Conservation (phyloP, 305 asterid genomes). For the Ilex paraguariensis region DNA sequence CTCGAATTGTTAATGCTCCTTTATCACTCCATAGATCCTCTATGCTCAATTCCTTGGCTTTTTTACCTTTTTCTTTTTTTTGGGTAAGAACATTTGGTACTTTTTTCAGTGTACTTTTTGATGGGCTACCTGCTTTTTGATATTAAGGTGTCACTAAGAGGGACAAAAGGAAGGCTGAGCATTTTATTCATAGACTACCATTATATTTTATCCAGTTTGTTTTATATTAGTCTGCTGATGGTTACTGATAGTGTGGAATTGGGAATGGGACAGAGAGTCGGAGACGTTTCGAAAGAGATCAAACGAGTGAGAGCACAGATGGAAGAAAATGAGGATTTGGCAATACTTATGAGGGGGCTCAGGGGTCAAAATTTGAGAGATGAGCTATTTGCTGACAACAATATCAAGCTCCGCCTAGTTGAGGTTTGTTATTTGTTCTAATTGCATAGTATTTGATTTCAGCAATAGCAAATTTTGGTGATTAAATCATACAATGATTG, state of each 20-base stretch:
- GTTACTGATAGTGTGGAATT: conserved; percentile 11
- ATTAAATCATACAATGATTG: too few relatives aligned
- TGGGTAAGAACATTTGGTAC: too few relatives aligned
- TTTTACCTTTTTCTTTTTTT: too few relatives aligned
- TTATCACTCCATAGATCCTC: too few relatives aligned
- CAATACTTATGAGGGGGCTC: conserved; percentile 91
- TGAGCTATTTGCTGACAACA: conserved; percentile 70
- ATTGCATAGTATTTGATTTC: neutral
- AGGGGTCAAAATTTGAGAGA: conserved; percentile 93
- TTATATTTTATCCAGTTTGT: neutral
- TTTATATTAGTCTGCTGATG: neutral
- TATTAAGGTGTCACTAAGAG: neutral
- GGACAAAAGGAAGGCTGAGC: neutral
- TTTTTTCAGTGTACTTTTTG: neutral
- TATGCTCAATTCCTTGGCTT: too few relatives aligned
- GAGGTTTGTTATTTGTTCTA: conserved; percentile 55
- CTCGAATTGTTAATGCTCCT: too few relatives aligned
- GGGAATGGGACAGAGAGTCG: conserved; percentile 69
- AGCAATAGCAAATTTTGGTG: too few relatives aligned
- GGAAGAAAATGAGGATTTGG: conserved; percentile 92
- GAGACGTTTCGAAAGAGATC: conserved; percentile 85
- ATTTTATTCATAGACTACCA: neutral
- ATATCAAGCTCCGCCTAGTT: conserved; percentile 80
- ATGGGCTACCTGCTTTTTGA: neutral
- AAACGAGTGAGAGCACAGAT: conserved; percentile 93